phyloP scores from a whole-genome alignment of 352 stramenopile species.

The Pythium utonaiense region DNA sequence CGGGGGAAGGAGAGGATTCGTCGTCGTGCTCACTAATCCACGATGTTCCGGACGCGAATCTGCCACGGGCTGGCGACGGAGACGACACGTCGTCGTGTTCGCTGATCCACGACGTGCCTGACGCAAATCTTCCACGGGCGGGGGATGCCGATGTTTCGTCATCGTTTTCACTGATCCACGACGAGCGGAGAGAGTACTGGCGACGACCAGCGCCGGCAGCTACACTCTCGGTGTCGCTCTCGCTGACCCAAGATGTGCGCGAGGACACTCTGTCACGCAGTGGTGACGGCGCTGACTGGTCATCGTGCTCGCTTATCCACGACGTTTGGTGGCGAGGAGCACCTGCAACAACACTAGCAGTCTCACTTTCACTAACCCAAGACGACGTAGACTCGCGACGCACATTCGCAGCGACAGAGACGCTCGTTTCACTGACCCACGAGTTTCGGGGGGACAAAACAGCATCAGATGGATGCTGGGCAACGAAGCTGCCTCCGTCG shows the following conservation, averaged over 20 bases:
- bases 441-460: slow-evolving; percentile 3
- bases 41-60: background rate
- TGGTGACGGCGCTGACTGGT: background rate
- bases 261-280: background rate
- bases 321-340: background rate
- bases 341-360: background rate
- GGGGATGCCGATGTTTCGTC: background rate
- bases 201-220: background rate
- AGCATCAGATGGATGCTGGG: background rate
- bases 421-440: slow-evolving; percentile 7
- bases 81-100: background rate
- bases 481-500: background rate
- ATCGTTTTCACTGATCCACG: slow-evolving; percentile 1
- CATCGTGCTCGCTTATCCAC: slow-evolving; percentile 1
- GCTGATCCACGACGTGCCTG: background rate
- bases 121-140: background rate
- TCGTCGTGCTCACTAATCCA: background rate
- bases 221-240: slow-evolving; percentile 2
- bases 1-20: background rate
- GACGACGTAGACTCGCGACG: slow-evolving; percentile 9
- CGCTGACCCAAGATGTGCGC: slow-evolving; percentile 5
- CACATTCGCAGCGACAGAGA: background rate
- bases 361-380: slow-evolving; percentile 15
- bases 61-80: background rate
- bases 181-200: background rate